Conservation (phyloP, 768 basidiomycete genomes). For the Boletus pseudopeckii region DNA sequence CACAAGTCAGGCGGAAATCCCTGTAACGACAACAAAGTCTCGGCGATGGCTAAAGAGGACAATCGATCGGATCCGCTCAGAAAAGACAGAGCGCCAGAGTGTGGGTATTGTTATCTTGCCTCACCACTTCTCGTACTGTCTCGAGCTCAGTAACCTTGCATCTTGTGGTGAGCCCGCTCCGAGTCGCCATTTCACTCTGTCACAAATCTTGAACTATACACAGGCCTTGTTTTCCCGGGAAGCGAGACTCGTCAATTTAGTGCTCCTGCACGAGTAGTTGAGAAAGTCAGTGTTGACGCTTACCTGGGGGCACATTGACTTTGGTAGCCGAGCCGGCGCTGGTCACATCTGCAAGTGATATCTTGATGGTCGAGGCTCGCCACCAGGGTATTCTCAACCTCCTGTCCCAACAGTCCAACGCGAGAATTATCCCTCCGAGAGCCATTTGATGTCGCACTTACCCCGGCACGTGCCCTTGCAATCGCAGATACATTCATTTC, state of each 20-base stretch:
- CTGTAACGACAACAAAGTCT: constrained; percentile 6
- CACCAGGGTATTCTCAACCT: constrained; percentile 78
- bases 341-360: constrained; percentile 21
- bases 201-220: no score
- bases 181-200: no score
- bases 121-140: not conserved
- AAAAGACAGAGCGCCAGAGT: not conserved
- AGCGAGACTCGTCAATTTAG: no score
- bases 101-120: not conserved
- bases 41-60: not conserved
- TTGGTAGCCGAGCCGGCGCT: constrained; percentile 54
- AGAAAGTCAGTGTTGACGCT: no score
- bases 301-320: constrained; percentile 33
- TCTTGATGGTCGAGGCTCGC: constrained; percentile 50
- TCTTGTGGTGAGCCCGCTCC: no score
- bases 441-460: no score
- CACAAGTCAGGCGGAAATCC: not conserved
- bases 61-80: not conserved
- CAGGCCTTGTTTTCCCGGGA: no score
- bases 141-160: not conserved
- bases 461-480: no score
- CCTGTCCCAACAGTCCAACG: constrained; percentile 39
- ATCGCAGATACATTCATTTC: no score
- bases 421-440: no score
- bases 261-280: no score